Evolutionary conservation across 805 yeast genomes (phyloP), one percentile per base, ranked within the genome.

Genomic region (Starmerella asiatica): DNA sequence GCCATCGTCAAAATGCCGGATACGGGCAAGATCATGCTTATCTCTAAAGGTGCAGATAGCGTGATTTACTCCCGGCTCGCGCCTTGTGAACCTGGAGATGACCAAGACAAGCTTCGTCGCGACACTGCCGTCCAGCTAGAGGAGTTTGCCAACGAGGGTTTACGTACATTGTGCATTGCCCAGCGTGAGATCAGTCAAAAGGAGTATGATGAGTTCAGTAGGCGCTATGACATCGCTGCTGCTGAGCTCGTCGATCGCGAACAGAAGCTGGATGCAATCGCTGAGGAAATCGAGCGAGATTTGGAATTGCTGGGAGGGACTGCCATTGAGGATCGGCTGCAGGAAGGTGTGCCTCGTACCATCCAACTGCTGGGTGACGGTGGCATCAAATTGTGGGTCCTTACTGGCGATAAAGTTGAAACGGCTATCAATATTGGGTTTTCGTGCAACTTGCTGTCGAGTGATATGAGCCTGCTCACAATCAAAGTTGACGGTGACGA

Each of bases 381-480:
- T 0, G 91, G 91, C 36, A 75, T 80, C 51, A 80, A 80, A 56
- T 62, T 80, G 36, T 80, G 91, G 91, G 86, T 80, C 38, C 64
- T 80, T 23, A 80, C 91, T 8, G 91, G 91, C 47, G 91, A 80
- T 58, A 74, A 76, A 56, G 74, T 80, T 37, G 91, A 80, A 58
- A 80, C 91, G 8, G 91, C 91, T 3, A 80, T 80, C 55, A 77
- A 79, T 55, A 80, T 80, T 57, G 91, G 88, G 1, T 80, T 76
- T 54, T 75, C 83, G 14, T 80, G 88, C 60, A 78, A 79, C 46
- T 63, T 80, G 50, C 62, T 80, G 37, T 74, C 72, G 36, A 74
- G 68, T 40, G 74, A 68, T 32, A 79, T 81, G 88, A 73, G 77
- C 47, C 58, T 81, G 35, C 62, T 79, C 33, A 36, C 44, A 14